Evolutionary conservation across 2,329 filamentous ascomycete genomes (phyloP).

Genomic region (Diplodia sapinea): DNA sequence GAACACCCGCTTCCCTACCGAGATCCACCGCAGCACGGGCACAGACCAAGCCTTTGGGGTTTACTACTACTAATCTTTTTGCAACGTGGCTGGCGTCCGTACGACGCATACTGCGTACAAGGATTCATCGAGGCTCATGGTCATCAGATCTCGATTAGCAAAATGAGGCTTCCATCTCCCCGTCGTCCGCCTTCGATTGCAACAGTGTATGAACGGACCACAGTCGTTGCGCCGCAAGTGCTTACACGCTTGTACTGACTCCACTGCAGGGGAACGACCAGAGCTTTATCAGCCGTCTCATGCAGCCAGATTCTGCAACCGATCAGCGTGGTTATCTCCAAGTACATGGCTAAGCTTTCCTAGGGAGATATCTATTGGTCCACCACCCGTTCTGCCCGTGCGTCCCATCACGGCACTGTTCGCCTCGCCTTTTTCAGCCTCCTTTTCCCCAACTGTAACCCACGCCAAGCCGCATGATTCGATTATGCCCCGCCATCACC

Average conservation of each 20-base stretch:
- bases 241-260: background rate
- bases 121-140: background rate
- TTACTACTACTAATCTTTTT: too few species aligned
- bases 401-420: conserved; percentile 1
- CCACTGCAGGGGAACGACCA: background rate
- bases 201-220: conserved; percentile 1
- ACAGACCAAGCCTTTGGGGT: background rate
- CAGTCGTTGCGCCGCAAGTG: background rate
- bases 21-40: conserved; percentile 16
- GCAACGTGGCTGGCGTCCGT: background rate
- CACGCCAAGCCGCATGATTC: background rate
- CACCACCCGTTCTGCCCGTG: background rate
- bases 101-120: too few species aligned
- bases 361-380: conserved; percentile 1
- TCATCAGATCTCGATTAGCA: background rate
- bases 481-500: background rate
- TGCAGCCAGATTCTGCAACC: background rate
- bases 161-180: background rate
- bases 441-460: background rate
- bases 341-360: conserved; percentile 17
- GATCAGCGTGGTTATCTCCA: background rate
- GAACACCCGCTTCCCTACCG: conserved; percentile 1
- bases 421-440: conserved; percentile 18
- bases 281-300: conserved; percentile 13
- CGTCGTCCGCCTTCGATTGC: background rate